These are phyloP conservation scores for Phytophthora hybrid DNA, from an alignment of 352 stramenopile genomes.

Conservation along the genomic window DNA sequence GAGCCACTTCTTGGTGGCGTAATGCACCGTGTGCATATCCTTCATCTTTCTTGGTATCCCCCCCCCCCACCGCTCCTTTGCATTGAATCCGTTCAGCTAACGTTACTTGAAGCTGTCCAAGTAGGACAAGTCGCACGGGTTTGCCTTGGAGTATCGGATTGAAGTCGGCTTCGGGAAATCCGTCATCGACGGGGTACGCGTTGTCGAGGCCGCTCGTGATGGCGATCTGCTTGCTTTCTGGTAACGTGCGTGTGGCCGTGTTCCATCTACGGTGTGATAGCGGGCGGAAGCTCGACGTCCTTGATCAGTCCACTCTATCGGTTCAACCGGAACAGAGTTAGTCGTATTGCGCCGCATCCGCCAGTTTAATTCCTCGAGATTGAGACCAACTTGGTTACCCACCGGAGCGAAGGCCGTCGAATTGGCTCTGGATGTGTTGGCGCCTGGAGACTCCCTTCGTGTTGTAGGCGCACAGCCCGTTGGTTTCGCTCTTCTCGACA, in stretches of 20 bases:
- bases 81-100: constrained; percentile 6
- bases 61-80: constrained; percentile 8
- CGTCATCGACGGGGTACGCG: constrained; percentile 14
- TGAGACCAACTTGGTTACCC: constrained; percentile 38
- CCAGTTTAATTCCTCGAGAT: constrained; percentile 49
- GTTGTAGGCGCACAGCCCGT: constrained; percentile 17
- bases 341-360: constrained; percentile 43
- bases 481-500: constrained; percentile 34
- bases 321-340: constrained; percentile 41
- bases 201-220: neutral
- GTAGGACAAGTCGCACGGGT: constrained; percentile 65
- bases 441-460: constrained; percentile 17
- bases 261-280: constrained; percentile 26
- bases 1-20: neutral
- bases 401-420: constrained; percentile 28
- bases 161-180: constrained; percentile 17
- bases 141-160: constrained; percentile 45
- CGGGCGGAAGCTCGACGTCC: constrained; percentile 16
- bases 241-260: constrained; percentile 22
- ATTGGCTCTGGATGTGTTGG: constrained; percentile 4
- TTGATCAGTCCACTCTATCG: constrained; percentile 29
- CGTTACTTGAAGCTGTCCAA: constrained; percentile 58
- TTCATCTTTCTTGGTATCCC: constrained; percentile 8
- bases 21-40: constrained; percentile 1
- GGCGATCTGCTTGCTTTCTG: constrained; percentile 4